These are phyloP conservation scores for Nothomitra cinnamomea DNA, from an alignment of 2,329 filamentous ascomycete species.

Conservation along the genomic window DNA sequence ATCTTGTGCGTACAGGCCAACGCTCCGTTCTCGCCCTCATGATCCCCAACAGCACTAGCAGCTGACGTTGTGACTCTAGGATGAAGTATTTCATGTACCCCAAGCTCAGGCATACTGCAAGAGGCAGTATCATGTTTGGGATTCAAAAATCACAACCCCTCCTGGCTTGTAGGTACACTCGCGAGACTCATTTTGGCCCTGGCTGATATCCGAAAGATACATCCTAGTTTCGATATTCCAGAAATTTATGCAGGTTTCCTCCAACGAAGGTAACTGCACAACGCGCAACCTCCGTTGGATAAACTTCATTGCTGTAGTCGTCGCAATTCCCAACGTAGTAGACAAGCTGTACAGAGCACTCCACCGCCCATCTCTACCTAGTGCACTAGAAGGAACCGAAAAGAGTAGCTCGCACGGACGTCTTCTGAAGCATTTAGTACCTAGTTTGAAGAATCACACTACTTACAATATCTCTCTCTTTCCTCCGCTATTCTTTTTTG, in stretches of 20 bases:
- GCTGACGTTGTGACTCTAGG: conserved; percentile 29
- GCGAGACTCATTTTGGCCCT: conserved; percentile 29
- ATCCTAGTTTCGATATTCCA: conserved; percentile 23
- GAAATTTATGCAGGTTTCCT: background rate
- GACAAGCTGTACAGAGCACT: background rate
- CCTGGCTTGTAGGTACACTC: conserved; percentile 45
- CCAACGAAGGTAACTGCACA: background rate
- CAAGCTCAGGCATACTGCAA: conserved; percentile 80
- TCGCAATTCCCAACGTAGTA: background rate
- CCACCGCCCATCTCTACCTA: background rate
- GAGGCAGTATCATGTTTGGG: conserved; percentile 62
- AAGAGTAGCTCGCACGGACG: conserved; percentile 15
- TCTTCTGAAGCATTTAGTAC: conserved; percentile 35
- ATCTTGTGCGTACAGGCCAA: conserved; percentile 29
- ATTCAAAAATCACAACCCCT: conserved; percentile 93
- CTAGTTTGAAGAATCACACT: conserved; percentile 15
- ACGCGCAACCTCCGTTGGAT: background rate
- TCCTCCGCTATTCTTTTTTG: conserved; percentile 90
- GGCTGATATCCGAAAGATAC: conserved; percentile 20
- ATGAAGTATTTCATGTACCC: conserved; percentile 77
- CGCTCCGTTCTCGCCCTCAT: background rate
- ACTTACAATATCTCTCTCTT: conserved; percentile 58
- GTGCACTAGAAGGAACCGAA: background rate
- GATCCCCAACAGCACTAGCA: conserved; percentile 5
- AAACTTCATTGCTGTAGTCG: background rate